Evolutionary conservation across 176 grass and related monocot species (phyloP).

Genomic region (Tuctoria greenei): DNA sequence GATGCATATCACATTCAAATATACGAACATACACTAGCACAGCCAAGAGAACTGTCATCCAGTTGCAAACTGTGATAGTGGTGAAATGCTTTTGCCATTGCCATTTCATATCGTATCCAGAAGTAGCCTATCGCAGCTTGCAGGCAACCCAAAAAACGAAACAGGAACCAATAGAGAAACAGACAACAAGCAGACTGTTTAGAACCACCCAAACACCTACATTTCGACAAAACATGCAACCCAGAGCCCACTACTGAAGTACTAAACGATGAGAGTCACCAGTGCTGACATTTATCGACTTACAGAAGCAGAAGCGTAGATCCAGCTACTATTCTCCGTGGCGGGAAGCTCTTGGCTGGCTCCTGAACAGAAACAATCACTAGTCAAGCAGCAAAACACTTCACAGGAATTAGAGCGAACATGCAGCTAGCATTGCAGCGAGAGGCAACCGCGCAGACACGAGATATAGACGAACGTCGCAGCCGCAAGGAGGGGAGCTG

Average conservation of each 20-base stretch:
- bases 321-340: constrained; percentile 12
- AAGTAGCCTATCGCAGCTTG: background rate
- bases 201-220: background rate
- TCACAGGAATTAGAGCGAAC: constrained; percentile 22
- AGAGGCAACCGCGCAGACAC: background rate
- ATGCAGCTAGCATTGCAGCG: background rate
- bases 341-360: background rate
- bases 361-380: constrained; percentile 33
- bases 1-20: background rate
- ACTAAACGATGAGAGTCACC: background rate
- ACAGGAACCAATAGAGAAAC: background rate
- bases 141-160: background rate
- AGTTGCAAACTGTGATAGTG: background rate
- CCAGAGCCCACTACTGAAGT: background rate
- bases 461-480: background rate
- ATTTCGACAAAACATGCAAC: background rate
- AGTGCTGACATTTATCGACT: background rate
- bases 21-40: background rate
- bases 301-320: background rate
- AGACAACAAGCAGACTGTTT: background rate
- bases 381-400: background rate
- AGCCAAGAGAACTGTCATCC: background rate
- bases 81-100: background rate
- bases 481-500: constrained; percentile 21
- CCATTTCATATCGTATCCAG: background rate